Evolutionary conservation across 169 alveolate genomes (phyloP).

Genomic region (Plasmodium blacklocki): DNA sequence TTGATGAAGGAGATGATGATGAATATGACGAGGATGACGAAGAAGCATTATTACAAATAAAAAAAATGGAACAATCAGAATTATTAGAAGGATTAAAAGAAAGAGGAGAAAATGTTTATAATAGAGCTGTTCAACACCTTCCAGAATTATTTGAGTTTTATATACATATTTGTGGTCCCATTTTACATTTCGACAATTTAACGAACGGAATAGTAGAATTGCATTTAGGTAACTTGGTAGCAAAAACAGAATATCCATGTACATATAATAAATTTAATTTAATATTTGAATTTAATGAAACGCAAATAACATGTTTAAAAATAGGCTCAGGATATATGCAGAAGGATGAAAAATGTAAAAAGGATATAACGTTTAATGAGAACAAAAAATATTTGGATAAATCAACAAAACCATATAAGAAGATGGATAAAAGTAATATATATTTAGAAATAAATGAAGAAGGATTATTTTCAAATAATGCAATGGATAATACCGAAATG

Average conservation of each 20-base stretch:
- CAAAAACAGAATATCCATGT: conserved; percentile 86
- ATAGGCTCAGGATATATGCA: not conserved
- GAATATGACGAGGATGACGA: conserved; percentile 48
- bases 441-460: not conserved
- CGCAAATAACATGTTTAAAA: conserved; percentile 83
- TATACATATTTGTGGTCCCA: conserved; percentile 84
- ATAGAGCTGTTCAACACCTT: conserved; percentile 74
- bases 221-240: conserved; percentile 86
- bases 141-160: conserved; percentile 78
- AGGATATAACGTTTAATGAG: not conserved
- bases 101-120: conserved; percentile 77
- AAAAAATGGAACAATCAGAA: conserved; percentile 62
- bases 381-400: not conserved
- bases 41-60: conserved; percentile 47
- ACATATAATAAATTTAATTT: conserved; percentile 81
- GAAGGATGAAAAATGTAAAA: conserved; percentile 10
- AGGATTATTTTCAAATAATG: not conserved
- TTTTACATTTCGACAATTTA: conserved; percentile 83
- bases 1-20: conserved; percentile 43
- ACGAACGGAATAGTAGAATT: conserved; percentile 83
- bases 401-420: not conserved
- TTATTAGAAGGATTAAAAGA: conserved; percentile 75
- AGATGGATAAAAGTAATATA: not conserved
- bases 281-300: conserved; percentile 87
- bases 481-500: not conserved